These are phyloP conservation scores for Phytopythium vexans DNA, from an alignment of 352 stramenopile species.

Conservation along the genomic window DNA sequence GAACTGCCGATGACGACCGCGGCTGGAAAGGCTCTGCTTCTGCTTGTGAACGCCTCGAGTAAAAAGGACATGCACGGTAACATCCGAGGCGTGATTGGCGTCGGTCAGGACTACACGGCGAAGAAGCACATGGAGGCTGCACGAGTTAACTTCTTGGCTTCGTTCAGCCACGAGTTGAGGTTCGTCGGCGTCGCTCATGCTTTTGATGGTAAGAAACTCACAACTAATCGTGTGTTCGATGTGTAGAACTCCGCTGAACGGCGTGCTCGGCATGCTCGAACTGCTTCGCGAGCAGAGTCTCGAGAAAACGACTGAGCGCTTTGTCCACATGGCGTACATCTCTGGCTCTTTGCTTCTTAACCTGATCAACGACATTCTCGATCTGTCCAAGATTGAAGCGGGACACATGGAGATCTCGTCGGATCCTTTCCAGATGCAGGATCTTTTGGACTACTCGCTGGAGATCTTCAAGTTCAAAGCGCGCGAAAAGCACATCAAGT, in stretches of 20 bases:
- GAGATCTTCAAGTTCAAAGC: conserved; percentile 85
- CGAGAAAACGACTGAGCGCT: conserved; percentile 54
- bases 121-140: conserved; percentile 71
- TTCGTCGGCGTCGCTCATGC: conserved; percentile 3
- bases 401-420: conserved; percentile 79
- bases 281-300: conserved; percentile 60
- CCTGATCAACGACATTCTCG: conserved; percentile 85
- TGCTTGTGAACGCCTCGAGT: conserved; percentile 66
- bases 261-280: conserved; percentile 76
- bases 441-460: conserved; percentile 68
- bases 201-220: not conserved
- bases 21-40: conserved; percentile 29
- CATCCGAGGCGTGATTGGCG: conserved; percentile 84
- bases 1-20: conserved; percentile 64
- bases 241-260: conserved; percentile 64
- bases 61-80: conserved; percentile 86
- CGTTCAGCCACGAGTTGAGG: conserved; percentile 61
- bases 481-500: conserved; percentile 77
- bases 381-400: conserved; percentile 90
- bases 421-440: conserved; percentile 75
- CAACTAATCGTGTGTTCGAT: not conserved
- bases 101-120: conserved; percentile 88
- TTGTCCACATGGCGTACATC: conserved; percentile 71
- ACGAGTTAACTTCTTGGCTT: conserved; percentile 65
- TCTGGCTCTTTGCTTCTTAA: conserved; percentile 65